Evolutionary conservation across 768 basidiomycete genomes (phyloP).

Genomic region (Mycena crocata): DNA sequence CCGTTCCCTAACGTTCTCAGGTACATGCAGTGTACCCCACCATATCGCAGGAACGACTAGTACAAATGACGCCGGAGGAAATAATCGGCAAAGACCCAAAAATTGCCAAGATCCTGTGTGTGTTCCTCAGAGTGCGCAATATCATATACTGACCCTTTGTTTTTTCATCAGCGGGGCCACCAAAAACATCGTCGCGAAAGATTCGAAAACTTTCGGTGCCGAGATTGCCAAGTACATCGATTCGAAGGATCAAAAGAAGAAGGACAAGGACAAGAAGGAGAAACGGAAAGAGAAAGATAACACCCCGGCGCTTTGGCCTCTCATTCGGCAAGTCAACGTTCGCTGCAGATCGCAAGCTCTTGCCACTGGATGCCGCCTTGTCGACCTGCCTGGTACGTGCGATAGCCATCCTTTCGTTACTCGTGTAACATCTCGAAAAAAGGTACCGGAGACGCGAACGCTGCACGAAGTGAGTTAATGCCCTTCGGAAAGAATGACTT

Average conservation of each 20-base stretch:
- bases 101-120: constrained; percentile 46
- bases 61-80: constrained; percentile 61
- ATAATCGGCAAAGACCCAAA: constrained; percentile 60
- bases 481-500: neutral
- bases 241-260: constrained; percentile 70
- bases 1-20: constrained; percentile 40
- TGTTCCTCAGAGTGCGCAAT: constrained; percentile 5
- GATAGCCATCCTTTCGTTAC: neutral
- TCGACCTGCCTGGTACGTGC: constrained; percentile 68
- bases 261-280: constrained; percentile 55
- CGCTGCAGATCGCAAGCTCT: constrained; percentile 63
- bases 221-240: constrained; percentile 75
- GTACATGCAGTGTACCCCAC: constrained; percentile 72
- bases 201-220: constrained; percentile 64
- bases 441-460: constrained; percentile 75
- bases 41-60: constrained; percentile 59
- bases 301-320: constrained; percentile 67
- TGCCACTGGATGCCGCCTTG: constrained; percentile 70
- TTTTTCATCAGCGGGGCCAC: constrained; percentile 52
- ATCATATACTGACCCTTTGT: neutral
- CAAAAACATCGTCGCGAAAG: constrained; percentile 61
- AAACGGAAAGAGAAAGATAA: constrained; percentile 41
- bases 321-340: constrained; percentile 73
- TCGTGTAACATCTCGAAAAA: neutral
- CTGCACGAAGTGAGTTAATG: constrained; percentile 61